These are phyloP conservation scores for Rutstroemia sp. DNA, from an alignment of 2,329 filamentous ascomycete genomes.

Conservation along the genomic window DNA sequence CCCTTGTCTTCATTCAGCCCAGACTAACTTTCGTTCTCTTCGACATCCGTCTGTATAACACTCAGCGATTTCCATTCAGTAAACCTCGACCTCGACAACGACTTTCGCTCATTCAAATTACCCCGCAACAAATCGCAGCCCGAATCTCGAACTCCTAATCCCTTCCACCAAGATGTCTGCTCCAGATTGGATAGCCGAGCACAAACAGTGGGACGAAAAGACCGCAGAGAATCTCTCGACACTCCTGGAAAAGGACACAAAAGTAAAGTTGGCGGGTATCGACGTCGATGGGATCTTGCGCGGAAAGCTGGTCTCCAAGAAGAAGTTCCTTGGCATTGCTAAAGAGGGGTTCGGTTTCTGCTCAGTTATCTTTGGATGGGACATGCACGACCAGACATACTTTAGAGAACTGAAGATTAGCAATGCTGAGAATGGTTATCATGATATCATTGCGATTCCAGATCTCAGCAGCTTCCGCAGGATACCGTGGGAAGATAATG, in stretches of 20 bases:
- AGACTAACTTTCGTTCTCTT: too few species aligned
- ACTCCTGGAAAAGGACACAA: constrained; percentile 62
- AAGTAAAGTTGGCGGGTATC: constrained; percentile 81
- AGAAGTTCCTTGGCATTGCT: constrained; percentile 83
- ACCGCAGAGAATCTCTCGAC: constrained; percentile 58
- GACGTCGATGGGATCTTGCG: constrained; percentile 84
- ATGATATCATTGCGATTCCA: constrained; percentile 74
- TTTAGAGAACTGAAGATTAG: constrained; percentile 77
- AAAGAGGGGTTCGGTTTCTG: constrained; percentile 83
- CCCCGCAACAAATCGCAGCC: too few species aligned
- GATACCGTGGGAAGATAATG: constrained; percentile 84
- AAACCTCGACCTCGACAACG: too few species aligned
- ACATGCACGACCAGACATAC: constrained; percentile 93
- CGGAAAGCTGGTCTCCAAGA: constrained; percentile 86
- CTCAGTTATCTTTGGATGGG: constrained; percentile 91
- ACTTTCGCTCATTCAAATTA: too few species aligned
- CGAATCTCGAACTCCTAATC: neutral
- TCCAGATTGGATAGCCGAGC: constrained; percentile 6
- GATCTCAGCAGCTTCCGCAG: constrained; percentile 72
- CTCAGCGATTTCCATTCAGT: too few species aligned
- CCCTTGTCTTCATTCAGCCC: too few species aligned
- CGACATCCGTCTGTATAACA: too few species aligned
- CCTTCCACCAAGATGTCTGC: neutral
- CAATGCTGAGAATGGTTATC: constrained; percentile 86
- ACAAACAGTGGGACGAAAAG: constrained; percentile 31